A percentile compares a stretch with the other conserved stretches of the same genome.
Conservation (phyloP, 139 green algal genomes). For the Coelastrella sp. region DNA sequence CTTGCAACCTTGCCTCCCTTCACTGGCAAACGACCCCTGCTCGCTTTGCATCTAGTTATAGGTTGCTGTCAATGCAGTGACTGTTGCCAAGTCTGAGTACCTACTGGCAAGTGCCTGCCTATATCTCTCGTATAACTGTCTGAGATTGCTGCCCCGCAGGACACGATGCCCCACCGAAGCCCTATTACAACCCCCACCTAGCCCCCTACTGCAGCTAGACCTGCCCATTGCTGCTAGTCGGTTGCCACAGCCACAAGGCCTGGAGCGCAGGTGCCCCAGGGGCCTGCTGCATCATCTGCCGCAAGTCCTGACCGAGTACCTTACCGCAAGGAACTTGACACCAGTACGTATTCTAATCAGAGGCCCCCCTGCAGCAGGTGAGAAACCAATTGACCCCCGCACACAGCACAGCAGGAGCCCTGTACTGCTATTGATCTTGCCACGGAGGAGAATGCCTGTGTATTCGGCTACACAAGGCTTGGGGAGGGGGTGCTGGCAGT, state of each 20-base stretch:
- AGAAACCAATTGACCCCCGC: too few species aligned
- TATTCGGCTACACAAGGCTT: too few species aligned
- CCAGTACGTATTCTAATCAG: conserved; percentile 38
- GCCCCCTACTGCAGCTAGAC: conserved; percentile 48
- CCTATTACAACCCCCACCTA: not conserved
- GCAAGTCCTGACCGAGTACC: conserved; percentile 25
- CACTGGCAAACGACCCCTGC: too few species aligned
- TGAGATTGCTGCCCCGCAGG: not conserved
- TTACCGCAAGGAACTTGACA: not conserved
- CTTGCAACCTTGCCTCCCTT: too few species aligned
- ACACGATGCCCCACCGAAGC: not conserved
- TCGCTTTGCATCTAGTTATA: too few species aligned
- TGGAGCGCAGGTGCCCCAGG: conserved; percentile 15
- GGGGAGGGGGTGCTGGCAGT: too few species aligned
- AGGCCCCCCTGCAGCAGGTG: conserved; percentile 42
- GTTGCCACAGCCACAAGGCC: conserved; percentile 30
- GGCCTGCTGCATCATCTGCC: conserved; percentile 38
- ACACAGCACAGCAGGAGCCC: too few species aligned
- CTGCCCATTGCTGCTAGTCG: conserved; percentile 41
- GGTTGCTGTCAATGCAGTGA: too few species aligned
- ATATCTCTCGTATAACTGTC: not conserved
- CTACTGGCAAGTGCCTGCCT: too few species aligned
- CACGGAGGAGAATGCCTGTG: too few species aligned
- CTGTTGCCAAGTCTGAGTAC: too few species aligned
- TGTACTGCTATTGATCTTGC: too few species aligned